Base-by-base conservation (phyloP, 139 green algal genomes). In the Penium margaritaceum region DNA sequence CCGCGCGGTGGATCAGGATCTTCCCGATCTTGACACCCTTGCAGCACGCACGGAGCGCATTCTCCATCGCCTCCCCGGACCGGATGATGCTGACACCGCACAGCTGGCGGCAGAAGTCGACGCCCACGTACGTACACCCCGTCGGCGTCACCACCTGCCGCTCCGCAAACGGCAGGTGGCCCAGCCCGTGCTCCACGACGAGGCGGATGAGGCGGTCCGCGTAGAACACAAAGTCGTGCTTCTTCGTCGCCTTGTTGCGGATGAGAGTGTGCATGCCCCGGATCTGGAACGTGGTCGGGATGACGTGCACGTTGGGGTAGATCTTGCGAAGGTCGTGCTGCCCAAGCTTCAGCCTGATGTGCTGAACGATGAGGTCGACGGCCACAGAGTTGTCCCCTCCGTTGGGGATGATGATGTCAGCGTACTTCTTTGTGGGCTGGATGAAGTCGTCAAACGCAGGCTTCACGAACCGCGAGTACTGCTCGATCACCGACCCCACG, bases 11-110 rank as follows among this genome's bases (percentile, higher is more conserved):
- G 54, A 98, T 87, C 38, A 98, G 85, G 41, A 98, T 96, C 83
- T 98, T 98, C 71, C 94, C 94, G 38, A 98, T 93, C 84, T 97
- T 97, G 85, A 97, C 91, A 53, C 92, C 90, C 71, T 97, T 95
- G 84, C 91, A 96, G 87, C 94, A 98, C 61, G 90, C 91, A 6
- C 93, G 77, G 80, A 98, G 83, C 62, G 93, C 93, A 61, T 91
- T 94, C 85, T 98, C 93, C 92, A 98, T 97, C 67, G 78, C 82
- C 82, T 98, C 93, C 34, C 93, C 93, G 69, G n/a, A 75, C n/a
- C n/a, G n/a, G n/a, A n/a, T n/a, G n/a, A n/a, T n/a, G n/a, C n/a
- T n/a, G n/a, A n/a, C n/a, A n/a, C n/a, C n/a, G n/a, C n/a, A n/a
- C n/a, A n/a, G n/a, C n/a, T n/a, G n/a, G n/a, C n/a, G n/a, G n/a